phyloP scores from a whole-genome alignment of 768 basidiomycete genomes.

The Infundibulicybe gibba region DNA sequence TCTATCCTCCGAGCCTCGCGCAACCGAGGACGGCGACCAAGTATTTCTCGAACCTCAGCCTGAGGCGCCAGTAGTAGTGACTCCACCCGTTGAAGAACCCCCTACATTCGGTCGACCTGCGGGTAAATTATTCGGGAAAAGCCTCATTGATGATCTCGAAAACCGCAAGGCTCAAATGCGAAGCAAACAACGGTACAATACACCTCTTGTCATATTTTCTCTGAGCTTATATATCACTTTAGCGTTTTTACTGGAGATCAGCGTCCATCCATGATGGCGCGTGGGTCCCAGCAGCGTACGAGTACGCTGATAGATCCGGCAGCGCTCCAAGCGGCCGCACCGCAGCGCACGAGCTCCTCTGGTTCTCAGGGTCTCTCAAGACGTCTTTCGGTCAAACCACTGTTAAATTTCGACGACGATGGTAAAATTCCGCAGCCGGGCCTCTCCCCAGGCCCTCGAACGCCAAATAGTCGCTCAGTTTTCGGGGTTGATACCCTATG shows the following conservation, averaged over 20 bases:
- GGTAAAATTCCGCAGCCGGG: slow-evolving; percentile 25
- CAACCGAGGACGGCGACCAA: slow-evolving; percentile 77
- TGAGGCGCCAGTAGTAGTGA: slow-evolving; percentile 10
- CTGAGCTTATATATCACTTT: slow-evolving; percentile 2
- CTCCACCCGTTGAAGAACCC: slow-evolving; percentile 19
- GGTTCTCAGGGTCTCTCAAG: slow-evolving; percentile 38
- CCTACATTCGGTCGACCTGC: slow-evolving; percentile 48
- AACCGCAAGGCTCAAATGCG: slow-evolving; percentile 79
- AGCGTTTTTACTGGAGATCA: slow-evolving; percentile 89
- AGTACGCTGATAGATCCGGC: slow-evolving; percentile 76
- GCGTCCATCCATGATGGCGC: slow-evolving; percentile 91
- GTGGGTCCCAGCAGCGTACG: slow-evolving; percentile 47
- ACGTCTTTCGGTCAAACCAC: slow-evolving; percentile 59
- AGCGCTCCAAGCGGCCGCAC: slow-evolving; percentile 46
- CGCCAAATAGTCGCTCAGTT: slow-evolving; percentile 64
- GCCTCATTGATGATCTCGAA: slow-evolving; percentile 89
- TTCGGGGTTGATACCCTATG: slow-evolving; percentile 93
- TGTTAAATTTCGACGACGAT: slow-evolving; percentile 62
- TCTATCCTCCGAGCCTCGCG: slow-evolving; percentile 63
- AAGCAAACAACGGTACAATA: slow-evolving; percentile 71
- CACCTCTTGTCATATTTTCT: background rate
- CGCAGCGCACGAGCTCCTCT: slow-evolving; percentile 42
- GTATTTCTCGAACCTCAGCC: slow-evolving; percentile 41
- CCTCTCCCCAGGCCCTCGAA: slow-evolving; percentile 14
- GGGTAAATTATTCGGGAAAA: slow-evolving; percentile 85